Conservation (phyloP, 306 rosid species). For the Acacia confusa region DNA sequence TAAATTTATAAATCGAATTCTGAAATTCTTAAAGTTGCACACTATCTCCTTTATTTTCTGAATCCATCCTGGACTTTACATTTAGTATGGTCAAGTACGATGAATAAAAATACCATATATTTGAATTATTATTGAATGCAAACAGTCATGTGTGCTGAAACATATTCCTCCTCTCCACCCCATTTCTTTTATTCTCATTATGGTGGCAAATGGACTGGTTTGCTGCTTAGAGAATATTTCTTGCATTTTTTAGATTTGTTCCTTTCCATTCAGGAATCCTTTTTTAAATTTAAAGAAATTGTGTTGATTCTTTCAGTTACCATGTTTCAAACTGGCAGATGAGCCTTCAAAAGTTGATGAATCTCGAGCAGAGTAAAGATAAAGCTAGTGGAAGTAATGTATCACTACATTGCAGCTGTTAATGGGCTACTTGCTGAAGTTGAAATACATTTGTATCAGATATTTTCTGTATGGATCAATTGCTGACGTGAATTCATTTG, state of each 20-base stretch:
- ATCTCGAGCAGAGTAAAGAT: neutral
- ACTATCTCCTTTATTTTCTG: neutral
- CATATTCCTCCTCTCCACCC: neutral
- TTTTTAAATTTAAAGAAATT: neutral
- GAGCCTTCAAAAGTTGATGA: neutral
- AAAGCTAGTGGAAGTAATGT: neutral
- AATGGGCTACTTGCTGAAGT: neutral
- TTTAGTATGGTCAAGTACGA: neutral
- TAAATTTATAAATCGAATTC: neutral
- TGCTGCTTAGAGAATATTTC: neutral
- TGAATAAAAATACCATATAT: neutral
- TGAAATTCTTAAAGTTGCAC: neutral
- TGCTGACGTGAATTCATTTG: neutral
- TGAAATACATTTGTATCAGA: neutral
- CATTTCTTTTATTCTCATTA: neutral
- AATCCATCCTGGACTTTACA: neutral
- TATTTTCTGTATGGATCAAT: neutral
- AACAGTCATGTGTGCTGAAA: neutral
- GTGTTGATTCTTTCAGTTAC: neutral
- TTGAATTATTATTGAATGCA: neutral
- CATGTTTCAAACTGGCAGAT: conserved; percentile 1
- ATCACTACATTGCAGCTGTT: neutral
- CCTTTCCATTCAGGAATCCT: neutral
- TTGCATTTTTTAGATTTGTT: neutral
- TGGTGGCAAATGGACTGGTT: neutral